Conservation (phyloP, 176 grass and related monocot species). For the Triticum monococcum region DNA sequence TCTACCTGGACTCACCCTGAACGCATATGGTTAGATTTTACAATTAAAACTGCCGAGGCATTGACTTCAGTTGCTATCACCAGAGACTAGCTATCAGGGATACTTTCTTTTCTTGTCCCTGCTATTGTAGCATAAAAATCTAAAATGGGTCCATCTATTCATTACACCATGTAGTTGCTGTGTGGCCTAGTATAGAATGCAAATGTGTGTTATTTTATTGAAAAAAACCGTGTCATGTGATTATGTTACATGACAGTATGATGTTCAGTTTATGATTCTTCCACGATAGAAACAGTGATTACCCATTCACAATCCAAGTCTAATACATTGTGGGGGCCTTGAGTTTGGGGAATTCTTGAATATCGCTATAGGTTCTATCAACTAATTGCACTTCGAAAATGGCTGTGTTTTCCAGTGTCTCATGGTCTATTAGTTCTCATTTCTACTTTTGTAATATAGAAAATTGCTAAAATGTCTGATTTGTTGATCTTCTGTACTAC, state of each 20-base stretch:
- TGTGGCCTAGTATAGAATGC: slow-evolving; percentile 7
- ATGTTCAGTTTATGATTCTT: neutral
- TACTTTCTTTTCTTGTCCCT: neutral
- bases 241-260: neutral
- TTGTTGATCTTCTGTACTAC: slow-evolving; percentile 28
- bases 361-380: neutral
- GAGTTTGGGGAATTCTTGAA: neutral
- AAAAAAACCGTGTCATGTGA: neutral
- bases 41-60: neutral
- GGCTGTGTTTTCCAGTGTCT: neutral
- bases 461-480: slow-evolving; percentile 19
- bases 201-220: neutral
- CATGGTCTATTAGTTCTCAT: neutral
- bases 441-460: neutral
- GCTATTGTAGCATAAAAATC: slow-evolving; percentile 12
- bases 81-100: neutral
- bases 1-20: neutral
- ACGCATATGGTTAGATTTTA: slow-evolving; percentile 1
- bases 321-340: neutral
- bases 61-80: neutral
- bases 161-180: neutral
- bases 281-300: neutral
- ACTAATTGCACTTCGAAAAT: neutral
- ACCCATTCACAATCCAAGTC: neutral
- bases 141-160: slow-evolving; percentile 8